A percentile compares a stretch with the other conserved stretches of the same genome.
Evolutionary conservation across 1,284 basidiomycete species (phyloP).

Genomic region (Ustilago loliicola): DNA sequence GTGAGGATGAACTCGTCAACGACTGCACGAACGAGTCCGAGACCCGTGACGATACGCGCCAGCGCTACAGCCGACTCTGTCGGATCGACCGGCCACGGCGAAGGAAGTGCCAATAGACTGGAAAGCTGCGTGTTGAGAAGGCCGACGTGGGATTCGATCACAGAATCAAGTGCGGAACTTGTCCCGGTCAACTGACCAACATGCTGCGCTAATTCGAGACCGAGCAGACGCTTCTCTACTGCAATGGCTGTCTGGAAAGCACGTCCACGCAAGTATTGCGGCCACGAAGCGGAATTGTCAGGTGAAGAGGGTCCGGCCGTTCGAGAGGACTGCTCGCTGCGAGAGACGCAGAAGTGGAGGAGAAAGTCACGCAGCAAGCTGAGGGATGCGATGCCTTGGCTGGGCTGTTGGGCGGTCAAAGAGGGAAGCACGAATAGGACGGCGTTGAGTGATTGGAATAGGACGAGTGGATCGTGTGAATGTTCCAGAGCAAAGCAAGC

Average conservation of each 20-base stretch:
- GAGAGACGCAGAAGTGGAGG: constrained; percentile 49
- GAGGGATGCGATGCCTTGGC: constrained; percentile 35
- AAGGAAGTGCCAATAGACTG: constrained; percentile 39
- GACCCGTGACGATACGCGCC: constrained; percentile 38
- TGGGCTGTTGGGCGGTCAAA: constrained; percentile 32
- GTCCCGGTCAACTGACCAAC: constrained; percentile 29
- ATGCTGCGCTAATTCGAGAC: constrained; percentile 52
- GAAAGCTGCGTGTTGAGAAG: constrained; percentile 45
- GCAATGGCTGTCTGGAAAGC: constrained; percentile 57
- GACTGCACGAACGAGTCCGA: constrained; percentile 52
- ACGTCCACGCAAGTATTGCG: constrained; percentile 53
- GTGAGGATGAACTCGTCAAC: constrained; percentile 53
- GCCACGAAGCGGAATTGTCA: constrained; percentile 40
- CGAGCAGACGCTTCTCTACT: constrained; percentile 52
- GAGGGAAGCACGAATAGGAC: constrained; percentile 52
- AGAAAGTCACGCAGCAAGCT: constrained; percentile 55
- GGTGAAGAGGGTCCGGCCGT: constrained; percentile 1
- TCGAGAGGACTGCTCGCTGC: constrained; percentile 35
- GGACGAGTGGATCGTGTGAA: constrained; percentile 54
- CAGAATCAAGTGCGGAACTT: constrained; percentile 23
- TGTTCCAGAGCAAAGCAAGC: constrained; percentile 57
- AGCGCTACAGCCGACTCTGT: constrained; percentile 27
- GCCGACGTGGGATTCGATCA: constrained; percentile 38
- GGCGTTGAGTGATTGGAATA: constrained; percentile 56
- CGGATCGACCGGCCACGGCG: constrained; percentile 42